A percentile compares a stretch with the other conserved stretches of the same genome.
These are phyloP conservation scores for Avena sativa DNA, from an alignment of 176 grass and related monocot species.

Conservation along the genomic window DNA sequence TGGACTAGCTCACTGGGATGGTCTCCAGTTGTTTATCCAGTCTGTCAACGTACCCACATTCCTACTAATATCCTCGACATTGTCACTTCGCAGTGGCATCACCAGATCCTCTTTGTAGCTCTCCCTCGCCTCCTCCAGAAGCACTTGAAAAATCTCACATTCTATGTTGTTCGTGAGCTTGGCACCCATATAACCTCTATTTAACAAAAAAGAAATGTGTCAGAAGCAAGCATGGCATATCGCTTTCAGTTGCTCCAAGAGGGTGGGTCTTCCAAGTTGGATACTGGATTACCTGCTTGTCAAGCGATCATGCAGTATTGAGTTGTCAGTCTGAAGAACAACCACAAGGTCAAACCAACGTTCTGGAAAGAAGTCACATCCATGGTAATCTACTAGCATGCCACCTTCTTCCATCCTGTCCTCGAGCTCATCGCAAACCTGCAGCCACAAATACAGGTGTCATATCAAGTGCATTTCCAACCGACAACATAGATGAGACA, in stretches of 20 bases:
- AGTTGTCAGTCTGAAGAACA: slow-evolving; percentile 94
- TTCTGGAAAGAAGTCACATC: slow-evolving; percentile 96
- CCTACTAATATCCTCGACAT: slow-evolving; percentile 85
- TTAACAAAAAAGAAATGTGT: background rate
- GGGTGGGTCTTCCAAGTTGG: background rate
- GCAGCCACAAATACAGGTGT: background rate
- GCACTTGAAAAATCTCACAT: slow-evolving; percentile 95
- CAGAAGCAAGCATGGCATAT: background rate
- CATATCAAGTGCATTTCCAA: background rate
- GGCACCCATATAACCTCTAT: slow-evolving; percentile 87
- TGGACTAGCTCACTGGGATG: slow-evolving; percentile 29
- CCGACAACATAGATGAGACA: background rate
- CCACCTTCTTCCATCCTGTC: slow-evolving; percentile 91
- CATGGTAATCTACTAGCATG: slow-evolving; percentile 89
- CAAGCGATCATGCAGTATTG: slow-evolving; percentile 90
- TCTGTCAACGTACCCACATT: slow-evolving; percentile 73
- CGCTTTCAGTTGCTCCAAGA: background rate
- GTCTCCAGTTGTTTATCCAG: slow-evolving; percentile 86
- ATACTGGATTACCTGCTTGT: slow-evolving; percentile 60
- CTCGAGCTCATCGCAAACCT: slow-evolving; percentile 96
- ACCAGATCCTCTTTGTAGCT: slow-evolving; percentile 83
- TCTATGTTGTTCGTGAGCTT: slow-evolving; percentile 96
- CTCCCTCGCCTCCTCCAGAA: slow-evolving; percentile 86
- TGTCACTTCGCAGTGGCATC: slow-evolving; percentile 75
- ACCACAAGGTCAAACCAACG: slow-evolving; percentile 96